Evolutionary conservation across 2,329 filamentous ascomycete species (phyloP).

Genomic region (Pestalotiopsis sp.): DNA sequence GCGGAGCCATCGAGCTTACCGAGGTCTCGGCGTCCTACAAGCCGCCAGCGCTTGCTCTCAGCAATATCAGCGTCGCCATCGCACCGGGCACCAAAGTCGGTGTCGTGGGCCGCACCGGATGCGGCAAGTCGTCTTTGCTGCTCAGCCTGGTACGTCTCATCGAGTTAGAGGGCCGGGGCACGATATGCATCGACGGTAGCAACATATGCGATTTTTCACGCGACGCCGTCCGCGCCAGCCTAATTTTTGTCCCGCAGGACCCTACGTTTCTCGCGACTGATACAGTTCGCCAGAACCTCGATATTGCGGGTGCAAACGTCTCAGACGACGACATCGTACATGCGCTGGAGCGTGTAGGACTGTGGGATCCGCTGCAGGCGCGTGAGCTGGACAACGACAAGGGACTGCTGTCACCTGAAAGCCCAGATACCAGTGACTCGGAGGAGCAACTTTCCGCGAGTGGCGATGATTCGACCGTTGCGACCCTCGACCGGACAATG

Average conservation of each 20-base stretch:
- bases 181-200: conserved; percentile 43
- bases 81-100: conserved; percentile 47
- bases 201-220: conserved; percentile 43
- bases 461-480: conserved; percentile 18
- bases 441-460: neutral
- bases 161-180: conserved; percentile 38
- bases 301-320: neutral
- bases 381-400: neutral
- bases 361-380: conserved; percentile 25
- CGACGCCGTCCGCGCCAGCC: conserved; percentile 41
- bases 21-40: neutral
- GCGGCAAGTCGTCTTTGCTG: conserved; percentile 52
- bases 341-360: conserved; percentile 25
- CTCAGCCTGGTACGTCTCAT: conserved; percentile 47
- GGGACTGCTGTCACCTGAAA: neutral
- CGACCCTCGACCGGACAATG: conserved; percentile 23
- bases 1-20: neutral
- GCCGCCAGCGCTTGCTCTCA: conserved; percentile 35
- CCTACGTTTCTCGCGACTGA: conserved; percentile 21
- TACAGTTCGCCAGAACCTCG: conserved; percentile 5
- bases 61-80: conserved; percentile 46
- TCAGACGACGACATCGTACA: neutral
- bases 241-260: conserved; percentile 48
- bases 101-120: conserved; percentile 52
- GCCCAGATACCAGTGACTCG: neutral